Conservation (phyloP, 208 protist species). For the Dictyostelium gargantuum region DNA sequence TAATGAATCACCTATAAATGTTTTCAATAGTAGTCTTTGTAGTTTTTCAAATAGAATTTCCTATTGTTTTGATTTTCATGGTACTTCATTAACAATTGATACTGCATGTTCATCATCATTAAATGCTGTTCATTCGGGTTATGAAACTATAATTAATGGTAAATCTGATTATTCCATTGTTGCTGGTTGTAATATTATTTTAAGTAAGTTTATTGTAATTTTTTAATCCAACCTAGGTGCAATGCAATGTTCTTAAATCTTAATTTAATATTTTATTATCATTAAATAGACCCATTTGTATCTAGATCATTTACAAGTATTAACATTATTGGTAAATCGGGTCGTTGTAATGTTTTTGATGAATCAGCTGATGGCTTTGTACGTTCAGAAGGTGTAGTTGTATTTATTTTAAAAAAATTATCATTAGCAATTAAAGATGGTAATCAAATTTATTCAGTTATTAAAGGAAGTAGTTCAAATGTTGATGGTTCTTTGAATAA, state of each 20-base stretch:
- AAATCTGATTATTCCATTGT: conserved; percentile 74
- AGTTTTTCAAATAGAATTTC: conserved; percentile 77
- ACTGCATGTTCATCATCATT: conserved; percentile 87
- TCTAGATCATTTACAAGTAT: neutral
- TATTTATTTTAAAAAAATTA: conserved; percentile 77
- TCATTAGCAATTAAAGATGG: conserved; percentile 34
- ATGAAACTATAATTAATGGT: conserved; percentile 15
- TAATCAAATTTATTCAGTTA: neutral
- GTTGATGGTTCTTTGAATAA: neutral
- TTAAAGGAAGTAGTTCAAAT: neutral
- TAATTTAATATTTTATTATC: neutral
- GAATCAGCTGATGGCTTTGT: conserved; percentile 86
- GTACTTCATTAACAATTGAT: conserved; percentile 84
- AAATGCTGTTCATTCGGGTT: conserved; percentile 72
- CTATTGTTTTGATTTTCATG: conserved; percentile 81
- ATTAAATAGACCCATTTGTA: neutral
- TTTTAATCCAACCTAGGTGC: no score
- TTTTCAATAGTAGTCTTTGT: neutral
- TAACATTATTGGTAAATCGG: conserved; percentile 21
- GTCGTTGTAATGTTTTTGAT: conserved; percentile 85
- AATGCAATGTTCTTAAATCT: no score
- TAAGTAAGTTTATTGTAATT: neutral
- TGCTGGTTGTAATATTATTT: conserved; percentile 25
- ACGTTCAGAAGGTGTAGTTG: conserved; percentile 83
- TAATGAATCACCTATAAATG: neutral